Base-by-base conservation (phyloP, 257 asterid genomes). In the Ophiorrhiza pumila region DNA sequence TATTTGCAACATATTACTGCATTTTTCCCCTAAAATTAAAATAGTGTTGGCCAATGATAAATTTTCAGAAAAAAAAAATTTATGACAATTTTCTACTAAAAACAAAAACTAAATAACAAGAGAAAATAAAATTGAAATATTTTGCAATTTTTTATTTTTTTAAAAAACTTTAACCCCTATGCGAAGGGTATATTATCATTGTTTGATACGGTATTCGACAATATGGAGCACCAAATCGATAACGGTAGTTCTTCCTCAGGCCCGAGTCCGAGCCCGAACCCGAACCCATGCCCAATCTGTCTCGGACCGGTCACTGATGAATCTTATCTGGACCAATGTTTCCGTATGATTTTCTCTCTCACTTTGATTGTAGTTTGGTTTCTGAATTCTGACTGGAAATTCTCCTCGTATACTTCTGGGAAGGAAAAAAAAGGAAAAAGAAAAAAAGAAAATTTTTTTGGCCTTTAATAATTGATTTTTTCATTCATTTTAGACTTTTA, bases 271-370 rank as follows among this genome's bases (percentile, higher is more conserved):
- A 78, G 79, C 80, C 83, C 81, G 64, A 76, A 81, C 80, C 80
- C 76, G 60, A 80, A 73, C 64, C 90, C 92, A 0, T 89, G 96
- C 46, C 89, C 97, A 9, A 91, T 89, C 71, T 91, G 96, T 57
- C 83, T 91, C 13, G 80, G 84, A 39, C 77, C 84, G 12, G 71
- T 84, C 57, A 79, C 76, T 22, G 76, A 74, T 20, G 93, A 86
- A 34, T 86, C 92, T n/a, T 91, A 89, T 79, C 80, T 91, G 77
- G 92, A 87, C 75, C 82, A 81, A 46, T 91, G 97, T 76, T 89
- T 86, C 79, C 97, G 96, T 91, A 86, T 60, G 88, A 25, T 50
- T 70, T 63, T 34, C 75, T 2, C 61, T 68, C 66, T 64, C 68
- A 25, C 60, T 72, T 42, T 2, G 47, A 46, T 63, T 35, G 1